Evolutionary conservation across 2,329 filamentous ascomycete species (phyloP).

Genomic region (Alternaria sp.): DNA sequence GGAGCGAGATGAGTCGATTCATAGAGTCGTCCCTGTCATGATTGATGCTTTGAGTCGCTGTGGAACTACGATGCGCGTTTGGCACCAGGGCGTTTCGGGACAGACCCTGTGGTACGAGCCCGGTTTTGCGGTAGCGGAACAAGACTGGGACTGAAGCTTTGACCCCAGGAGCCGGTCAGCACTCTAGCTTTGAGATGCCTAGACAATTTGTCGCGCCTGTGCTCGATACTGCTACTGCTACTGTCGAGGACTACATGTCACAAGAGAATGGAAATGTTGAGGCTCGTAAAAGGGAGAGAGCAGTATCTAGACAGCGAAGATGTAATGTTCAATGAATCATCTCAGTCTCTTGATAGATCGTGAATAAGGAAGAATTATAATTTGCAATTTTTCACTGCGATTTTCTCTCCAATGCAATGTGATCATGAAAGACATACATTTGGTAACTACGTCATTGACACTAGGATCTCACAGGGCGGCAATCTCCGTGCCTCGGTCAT

Average conservation of each 20-base stretch:
- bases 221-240: neutral
- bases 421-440: neutral
- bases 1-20: neutral
- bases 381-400: neutral
- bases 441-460: conserved; percentile 6
- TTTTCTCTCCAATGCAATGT: neutral
- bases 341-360: neutral
- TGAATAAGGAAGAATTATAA: neutral
- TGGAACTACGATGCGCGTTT: neutral
- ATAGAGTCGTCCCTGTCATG: neutral
- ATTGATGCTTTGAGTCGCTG: neutral
- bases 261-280: neutral
- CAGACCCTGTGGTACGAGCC: neutral
- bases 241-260: neutral
- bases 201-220: neutral
- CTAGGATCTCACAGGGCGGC: conserved; percentile 1
- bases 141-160: neutral
- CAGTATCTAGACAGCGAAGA: neutral
- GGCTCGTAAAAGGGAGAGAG: neutral
- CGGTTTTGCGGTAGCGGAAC: neutral
- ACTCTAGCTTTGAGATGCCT: neutral
- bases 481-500: conserved; percentile 10
- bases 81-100: neutral
- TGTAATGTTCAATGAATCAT: neutral
- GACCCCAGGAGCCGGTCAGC: neutral